Evolutionary conservation across 2,329 filamentous ascomycete genomes (phyloP).

Genomic region (Rhexocercosporidium sp.): DNA sequence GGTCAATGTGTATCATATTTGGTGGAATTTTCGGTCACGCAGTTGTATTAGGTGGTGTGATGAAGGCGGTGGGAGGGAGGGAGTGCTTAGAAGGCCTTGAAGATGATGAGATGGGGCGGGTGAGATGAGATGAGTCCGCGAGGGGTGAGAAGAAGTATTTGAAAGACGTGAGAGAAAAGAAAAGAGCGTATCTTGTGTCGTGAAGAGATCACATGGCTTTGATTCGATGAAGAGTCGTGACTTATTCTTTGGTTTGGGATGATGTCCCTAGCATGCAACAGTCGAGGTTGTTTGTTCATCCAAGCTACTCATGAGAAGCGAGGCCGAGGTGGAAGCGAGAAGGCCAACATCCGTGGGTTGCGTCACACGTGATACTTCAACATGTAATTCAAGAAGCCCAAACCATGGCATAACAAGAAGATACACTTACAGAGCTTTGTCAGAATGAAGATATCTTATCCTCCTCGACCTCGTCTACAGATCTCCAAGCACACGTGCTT

Average conservation of each 20-base stretch:
- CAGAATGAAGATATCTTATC: background rate
- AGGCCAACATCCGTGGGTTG: no score
- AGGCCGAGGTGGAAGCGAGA: background rate
- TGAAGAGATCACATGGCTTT: background rate
- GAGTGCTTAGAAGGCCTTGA: background rate
- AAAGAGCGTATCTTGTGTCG: background rate
- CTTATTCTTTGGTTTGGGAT: background rate
- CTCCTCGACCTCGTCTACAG: no score
- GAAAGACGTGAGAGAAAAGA: background rate
- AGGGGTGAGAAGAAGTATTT: background rate
- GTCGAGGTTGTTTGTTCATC: background rate
- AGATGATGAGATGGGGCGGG: background rate
- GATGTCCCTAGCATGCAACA: no score
- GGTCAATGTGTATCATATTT: slow-evolving; percentile 29
- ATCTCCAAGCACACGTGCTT: background rate
- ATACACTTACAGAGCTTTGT: no score
- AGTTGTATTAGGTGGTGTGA: background rate
- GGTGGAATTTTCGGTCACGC: background rate
- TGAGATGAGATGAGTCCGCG: background rate
- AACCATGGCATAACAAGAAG: no score
- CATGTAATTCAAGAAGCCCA: no score
- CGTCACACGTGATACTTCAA: no score
- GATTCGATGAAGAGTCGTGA: background rate
- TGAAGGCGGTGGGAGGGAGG: slow-evolving; percentile 36
- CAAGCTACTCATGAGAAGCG: background rate